phyloP scores from a whole-genome alignment of 1,284 basidiomycete genomes.

The Tylopilus sp. region DNA sequence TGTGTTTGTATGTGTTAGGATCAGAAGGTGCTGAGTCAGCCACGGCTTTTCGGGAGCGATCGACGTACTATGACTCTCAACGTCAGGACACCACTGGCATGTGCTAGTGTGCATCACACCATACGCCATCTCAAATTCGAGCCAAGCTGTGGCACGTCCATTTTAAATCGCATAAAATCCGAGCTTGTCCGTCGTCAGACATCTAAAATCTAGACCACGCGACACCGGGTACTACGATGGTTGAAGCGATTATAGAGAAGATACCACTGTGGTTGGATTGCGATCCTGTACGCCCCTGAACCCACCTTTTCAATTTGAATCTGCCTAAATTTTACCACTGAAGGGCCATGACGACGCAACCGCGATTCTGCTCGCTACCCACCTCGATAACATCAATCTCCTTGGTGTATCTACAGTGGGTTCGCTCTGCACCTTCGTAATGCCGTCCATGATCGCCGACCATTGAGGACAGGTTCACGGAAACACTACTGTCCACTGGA shows the following conservation, averaged over 20 bases:
- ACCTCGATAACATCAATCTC: constrained; percentile 70
- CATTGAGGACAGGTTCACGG: constrained; percentile 71
- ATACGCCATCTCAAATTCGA: no score
- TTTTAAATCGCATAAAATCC: no score
- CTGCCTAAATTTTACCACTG: constrained; percentile 4
- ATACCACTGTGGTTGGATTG: constrained; percentile 63
- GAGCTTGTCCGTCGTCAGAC: no score
- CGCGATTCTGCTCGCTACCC: constrained; percentile 80
- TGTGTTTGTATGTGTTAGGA: constrained; percentile 40
- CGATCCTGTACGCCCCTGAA: constrained; percentile 57
- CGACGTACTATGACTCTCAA: no score
- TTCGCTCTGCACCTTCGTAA: constrained; percentile 1
- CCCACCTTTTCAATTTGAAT: neutral
- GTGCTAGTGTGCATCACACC: no score
- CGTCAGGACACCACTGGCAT: no score
- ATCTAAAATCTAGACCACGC: no score
- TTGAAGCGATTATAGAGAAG: constrained; percentile 28
- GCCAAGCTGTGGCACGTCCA: no score
- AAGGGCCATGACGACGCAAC: constrained; percentile 90
- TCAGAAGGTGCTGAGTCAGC: no score
- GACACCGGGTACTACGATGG: no score
- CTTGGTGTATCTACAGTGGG: constrained; percentile 83
- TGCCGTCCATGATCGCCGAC: neutral
- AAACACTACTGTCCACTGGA: constrained; percentile 73
- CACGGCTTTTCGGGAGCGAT: no score